These are phyloP conservation scores for Ophiosphaerella herpotricha DNA, from an alignment of 2,329 filamentous ascomycete genomes.

Conservation along the genomic window DNA sequence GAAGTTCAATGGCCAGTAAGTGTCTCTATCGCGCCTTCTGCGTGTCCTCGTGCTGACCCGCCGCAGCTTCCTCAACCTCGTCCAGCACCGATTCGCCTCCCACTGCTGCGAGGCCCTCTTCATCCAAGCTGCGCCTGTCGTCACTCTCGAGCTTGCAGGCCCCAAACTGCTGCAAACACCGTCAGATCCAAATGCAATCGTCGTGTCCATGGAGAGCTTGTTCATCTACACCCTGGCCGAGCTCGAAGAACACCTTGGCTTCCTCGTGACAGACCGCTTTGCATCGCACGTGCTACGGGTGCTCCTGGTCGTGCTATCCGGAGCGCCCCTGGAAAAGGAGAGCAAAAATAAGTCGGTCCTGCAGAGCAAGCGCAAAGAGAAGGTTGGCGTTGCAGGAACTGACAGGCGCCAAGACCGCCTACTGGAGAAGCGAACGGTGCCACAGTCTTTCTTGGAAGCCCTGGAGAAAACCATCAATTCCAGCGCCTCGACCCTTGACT, in stretches of 20 bases:
- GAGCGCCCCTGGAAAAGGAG: slow-evolving; percentile 76
- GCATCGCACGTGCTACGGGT: slow-evolving; percentile 90
- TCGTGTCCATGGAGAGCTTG: slow-evolving; percentile 77
- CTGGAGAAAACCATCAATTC: slow-evolving; percentile 81
- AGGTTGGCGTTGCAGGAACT: slow-evolving; percentile 62
- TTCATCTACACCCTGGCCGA: slow-evolving; percentile 85
- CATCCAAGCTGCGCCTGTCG: slow-evolving; percentile 75
- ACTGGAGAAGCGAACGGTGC: slow-evolving; percentile 62
- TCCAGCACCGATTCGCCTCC: slow-evolving; percentile 94
- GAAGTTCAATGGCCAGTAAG: slow-evolving; percentile 77
- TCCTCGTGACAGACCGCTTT: slow-evolving; percentile 83
- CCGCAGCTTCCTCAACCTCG: slow-evolving; percentile 74
- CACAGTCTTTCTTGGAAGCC: slow-evolving; percentile 75
- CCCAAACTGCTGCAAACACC: slow-evolving; percentile 50
- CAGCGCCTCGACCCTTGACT: slow-evolving; percentile 74
- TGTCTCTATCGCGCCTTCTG: slow-evolving; percentile 13
- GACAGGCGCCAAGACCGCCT: slow-evolving; percentile 52
- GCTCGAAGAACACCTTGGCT: slow-evolving; percentile 81
- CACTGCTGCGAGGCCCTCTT: slow-evolving; percentile 97
- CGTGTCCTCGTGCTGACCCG: slow-evolving; percentile 14
- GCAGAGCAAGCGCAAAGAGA: slow-evolving; percentile 92
- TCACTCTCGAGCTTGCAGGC: slow-evolving; percentile 71
- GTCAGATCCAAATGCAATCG: slow-evolving; percentile 55
- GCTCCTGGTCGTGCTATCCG: slow-evolving; percentile 82
- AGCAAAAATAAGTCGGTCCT: slow-evolving; percentile 69